Conservation (phyloP, 163 green algal genomes). For the Scenedesmus sp. region DNA sequence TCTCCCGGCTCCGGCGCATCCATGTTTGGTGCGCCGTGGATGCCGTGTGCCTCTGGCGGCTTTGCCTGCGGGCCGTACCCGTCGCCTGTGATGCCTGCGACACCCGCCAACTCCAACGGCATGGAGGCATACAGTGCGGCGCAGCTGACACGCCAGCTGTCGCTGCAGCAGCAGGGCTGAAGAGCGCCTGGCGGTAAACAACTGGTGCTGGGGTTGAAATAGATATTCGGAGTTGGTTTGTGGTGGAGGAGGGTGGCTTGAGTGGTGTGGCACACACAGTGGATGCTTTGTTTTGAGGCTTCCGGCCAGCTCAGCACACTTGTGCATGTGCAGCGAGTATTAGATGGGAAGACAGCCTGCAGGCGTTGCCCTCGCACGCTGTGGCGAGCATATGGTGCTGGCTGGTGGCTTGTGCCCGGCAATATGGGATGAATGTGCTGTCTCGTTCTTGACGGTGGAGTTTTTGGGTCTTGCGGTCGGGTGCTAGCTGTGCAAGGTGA, state of each 20-base stretch:
- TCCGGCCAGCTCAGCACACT: not conserved
- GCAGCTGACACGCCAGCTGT: constrained; percentile 40
- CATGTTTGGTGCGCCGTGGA: not conserved
- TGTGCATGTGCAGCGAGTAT: not conserved
- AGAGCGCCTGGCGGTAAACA: not conserved
- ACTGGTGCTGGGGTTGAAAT: too few relatives aligned
- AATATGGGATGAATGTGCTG: not conserved
- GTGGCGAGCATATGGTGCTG: not conserved
- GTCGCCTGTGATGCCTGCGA: constrained; percentile 27
- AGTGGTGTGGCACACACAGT: not conserved
- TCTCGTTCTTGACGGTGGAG: not conserved
- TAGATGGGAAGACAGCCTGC: not conserved
- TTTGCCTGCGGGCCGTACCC: not conserved
- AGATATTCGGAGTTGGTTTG: too few relatives aligned
- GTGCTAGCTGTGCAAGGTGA: not conserved
- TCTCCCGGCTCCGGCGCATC: not conserved
- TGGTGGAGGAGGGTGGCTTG: not conserved
- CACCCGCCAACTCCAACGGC: not conserved
- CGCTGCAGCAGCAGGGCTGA: constrained; percentile 26
- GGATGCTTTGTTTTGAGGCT: not conserved
- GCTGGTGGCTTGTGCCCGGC: not conserved
- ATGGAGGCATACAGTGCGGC: not conserved
- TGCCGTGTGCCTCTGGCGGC: not conserved
- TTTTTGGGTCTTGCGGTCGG: not conserved
- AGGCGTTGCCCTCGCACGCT: not conserved